Evolutionary conservation across 2,329 filamentous ascomycete genomes (phyloP).

Genomic region (Clonostachys rosea): DNA sequence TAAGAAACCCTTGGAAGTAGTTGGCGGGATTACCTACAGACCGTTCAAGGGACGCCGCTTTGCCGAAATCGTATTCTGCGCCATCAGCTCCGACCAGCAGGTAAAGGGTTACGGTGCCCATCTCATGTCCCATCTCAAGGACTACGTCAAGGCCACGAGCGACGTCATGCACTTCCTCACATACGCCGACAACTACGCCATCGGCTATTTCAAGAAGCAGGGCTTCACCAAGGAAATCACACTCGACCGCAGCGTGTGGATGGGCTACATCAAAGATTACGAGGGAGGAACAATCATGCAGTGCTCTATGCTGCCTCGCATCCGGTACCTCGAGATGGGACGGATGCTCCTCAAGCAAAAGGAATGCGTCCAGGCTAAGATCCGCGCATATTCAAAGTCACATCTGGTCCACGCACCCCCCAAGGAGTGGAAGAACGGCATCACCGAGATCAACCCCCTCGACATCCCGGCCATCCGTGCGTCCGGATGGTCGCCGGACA

Average conservation of each 20-base stretch:
- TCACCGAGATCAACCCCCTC: conserved; percentile 72
- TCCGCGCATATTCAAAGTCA: conserved; percentile 82
- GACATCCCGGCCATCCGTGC: conserved; percentile 83
- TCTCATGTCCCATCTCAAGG: conserved; percentile 95
- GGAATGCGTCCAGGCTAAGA: conserved; percentile 91
- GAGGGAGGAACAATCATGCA: conserved; percentile 99
- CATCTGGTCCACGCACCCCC: conserved; percentile 85
- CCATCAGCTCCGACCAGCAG: conserved; percentile 95
- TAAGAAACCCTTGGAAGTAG: conserved; percentile 92
- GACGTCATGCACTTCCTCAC: conserved; percentile 98
- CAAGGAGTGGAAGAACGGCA: conserved; percentile 75
- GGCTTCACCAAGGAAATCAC: conserved; percentile 99
- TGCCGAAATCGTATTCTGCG: conserved; percentile 98
- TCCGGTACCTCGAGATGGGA: conserved; percentile 88
- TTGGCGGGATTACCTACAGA: conserved; percentile 93
- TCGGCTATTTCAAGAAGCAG: conserved; percentile 98
- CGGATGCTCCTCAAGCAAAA: conserved; percentile 98
- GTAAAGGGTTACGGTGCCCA: conserved; percentile 98
- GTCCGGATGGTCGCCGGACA: conserved; percentile 93
- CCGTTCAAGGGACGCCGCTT: conserved; percentile 90
- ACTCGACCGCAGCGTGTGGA: conserved; percentile 85
- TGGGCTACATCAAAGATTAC: conserved; percentile 99
- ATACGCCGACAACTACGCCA: conserved; percentile 98
- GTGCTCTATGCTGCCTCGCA: conserved; percentile 92
- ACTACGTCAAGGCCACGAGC: conserved; percentile 96